A percentile compares a stretch with the other conserved stretches of the same genome.
Evolutionary conservation across 2,329 filamentous ascomycete species (phyloP).

Genomic region (Ophiostoma fasciatum): DNA sequence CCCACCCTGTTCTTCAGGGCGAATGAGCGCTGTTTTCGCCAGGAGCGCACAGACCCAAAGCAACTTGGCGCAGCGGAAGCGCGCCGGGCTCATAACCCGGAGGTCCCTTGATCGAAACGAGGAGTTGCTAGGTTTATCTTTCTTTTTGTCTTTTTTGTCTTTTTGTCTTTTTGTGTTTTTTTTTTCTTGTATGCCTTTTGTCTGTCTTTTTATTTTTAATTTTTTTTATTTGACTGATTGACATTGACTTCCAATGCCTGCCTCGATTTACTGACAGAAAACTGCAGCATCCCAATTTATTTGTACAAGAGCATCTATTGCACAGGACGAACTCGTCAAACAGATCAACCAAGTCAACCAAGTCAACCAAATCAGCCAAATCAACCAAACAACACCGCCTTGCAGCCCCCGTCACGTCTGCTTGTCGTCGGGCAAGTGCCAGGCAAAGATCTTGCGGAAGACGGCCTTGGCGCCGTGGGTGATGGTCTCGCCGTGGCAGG

Average conservation of each 20-base stretch:
- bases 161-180: not conserved
- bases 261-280: no score
- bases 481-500: conserved; percentile 87
- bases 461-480: conserved; percentile 57
- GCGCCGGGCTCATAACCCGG: conserved; percentile 11
- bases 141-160: not conserved
- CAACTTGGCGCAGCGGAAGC: conserved; percentile 11
- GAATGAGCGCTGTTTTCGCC: no score
- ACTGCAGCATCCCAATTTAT: no score
- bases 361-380: no score
- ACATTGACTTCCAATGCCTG: no score
- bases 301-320: no score
- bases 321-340: no score
- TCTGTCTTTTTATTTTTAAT: not conserved
- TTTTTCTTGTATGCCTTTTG: not conserved
- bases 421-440: conserved; percentile 43
- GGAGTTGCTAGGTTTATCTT: conserved; percentile 6
- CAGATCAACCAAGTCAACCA: no score
- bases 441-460: conserved; percentile 66
- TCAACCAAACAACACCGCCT: no score
- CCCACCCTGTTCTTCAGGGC: no score
- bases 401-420: not conserved
- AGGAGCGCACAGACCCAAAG: conserved; percentile 2
- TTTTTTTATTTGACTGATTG: no score
- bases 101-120: conserved; percentile 11